Evolutionary conservation across 257 asterid species (phyloP).

Genomic region (Lithospermum erythrorhizon): DNA sequence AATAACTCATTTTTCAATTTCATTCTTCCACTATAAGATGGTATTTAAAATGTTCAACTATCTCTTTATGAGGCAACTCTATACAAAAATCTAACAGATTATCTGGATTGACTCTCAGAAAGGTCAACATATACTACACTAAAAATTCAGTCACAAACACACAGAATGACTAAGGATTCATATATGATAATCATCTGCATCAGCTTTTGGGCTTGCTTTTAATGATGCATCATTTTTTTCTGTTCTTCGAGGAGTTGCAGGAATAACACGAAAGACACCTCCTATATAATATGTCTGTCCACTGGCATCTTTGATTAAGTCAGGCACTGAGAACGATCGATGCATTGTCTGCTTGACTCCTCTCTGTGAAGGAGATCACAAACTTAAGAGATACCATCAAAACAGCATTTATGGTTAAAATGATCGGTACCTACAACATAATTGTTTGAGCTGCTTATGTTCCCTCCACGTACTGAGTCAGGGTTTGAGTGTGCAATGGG

Average conservation of each 20-base stretch:
- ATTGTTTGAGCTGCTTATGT: constrained; percentile 16
- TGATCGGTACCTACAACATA: constrained; percentile 35
- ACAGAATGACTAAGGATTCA: constrained; percentile 3
- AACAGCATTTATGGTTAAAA: background rate
- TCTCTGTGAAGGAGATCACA: constrained; percentile 37
- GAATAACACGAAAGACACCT: constrained; percentile 55
- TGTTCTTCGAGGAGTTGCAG: constrained; percentile 40
- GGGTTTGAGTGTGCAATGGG: constrained; percentile 75
- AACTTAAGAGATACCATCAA: constrained; percentile 17
- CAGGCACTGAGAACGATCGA: constrained; percentile 84
- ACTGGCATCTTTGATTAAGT: constrained; percentile 45
- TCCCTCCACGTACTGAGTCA: constrained; percentile 64
- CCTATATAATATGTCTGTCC: constrained; percentile 43
- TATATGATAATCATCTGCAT: constrained; percentile 26
- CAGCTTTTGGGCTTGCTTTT: constrained; percentile 23
- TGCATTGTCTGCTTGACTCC: constrained; percentile 40
- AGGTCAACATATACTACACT: background rate
- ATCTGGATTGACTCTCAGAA: background rate
- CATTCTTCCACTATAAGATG: background rate
- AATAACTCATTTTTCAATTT: background rate
- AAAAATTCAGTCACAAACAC: background rate
- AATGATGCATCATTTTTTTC: constrained; percentile 29
- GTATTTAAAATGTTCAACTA: background rate
- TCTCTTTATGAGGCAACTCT: too few species aligned
- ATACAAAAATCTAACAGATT: too few species aligned